phyloP scores from a whole-genome alignment of 192 early-diverging fungal species.

The Dispira parvispora region DNA sequence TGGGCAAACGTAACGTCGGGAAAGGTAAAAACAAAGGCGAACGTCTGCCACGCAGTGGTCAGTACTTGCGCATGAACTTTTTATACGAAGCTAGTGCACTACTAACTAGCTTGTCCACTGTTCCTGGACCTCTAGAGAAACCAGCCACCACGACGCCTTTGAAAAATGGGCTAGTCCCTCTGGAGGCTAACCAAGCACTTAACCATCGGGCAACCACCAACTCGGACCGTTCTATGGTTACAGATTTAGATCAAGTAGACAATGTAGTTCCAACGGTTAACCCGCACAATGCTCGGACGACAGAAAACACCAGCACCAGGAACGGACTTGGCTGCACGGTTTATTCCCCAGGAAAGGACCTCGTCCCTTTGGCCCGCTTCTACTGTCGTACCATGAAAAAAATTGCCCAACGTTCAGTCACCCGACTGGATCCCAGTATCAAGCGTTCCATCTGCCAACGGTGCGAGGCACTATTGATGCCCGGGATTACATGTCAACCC shows the following conservation, averaged over 20 bases:
- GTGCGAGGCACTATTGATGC: constrained; percentile 34
- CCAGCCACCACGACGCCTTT: not conserved
- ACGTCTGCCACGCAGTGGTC: not conserved
- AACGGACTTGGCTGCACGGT: not conserved
- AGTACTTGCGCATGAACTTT: constrained; percentile 1
- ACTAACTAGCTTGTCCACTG: not conserved
- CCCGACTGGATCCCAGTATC: constrained; percentile 35
- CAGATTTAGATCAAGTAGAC: not conserved
- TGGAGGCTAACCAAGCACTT: not conserved
- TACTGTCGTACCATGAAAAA: constrained; percentile 30
- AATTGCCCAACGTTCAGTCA: constrained; percentile 31
- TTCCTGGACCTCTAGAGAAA: not conserved
- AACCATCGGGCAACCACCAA: not conserved
- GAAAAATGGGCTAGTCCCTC: not conserved
- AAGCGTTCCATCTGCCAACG: constrained; percentile 36
- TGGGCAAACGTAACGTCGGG: not conserved
- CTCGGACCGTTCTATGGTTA: not conserved
- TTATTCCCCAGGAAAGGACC: constrained; percentile 7
- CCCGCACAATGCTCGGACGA: not conserved
- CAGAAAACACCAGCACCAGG: not conserved
- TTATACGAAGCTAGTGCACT: constrained; percentile 5
- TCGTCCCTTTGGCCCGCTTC: constrained; percentile 21
- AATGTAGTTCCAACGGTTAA: not conserved
- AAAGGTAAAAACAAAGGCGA: not conserved
- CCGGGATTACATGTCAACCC: constrained; percentile 22